Evolutionary conservation across 2,329 filamentous ascomycete genomes (phyloP).

Genomic region (Fonsecaea nubica): DNA sequence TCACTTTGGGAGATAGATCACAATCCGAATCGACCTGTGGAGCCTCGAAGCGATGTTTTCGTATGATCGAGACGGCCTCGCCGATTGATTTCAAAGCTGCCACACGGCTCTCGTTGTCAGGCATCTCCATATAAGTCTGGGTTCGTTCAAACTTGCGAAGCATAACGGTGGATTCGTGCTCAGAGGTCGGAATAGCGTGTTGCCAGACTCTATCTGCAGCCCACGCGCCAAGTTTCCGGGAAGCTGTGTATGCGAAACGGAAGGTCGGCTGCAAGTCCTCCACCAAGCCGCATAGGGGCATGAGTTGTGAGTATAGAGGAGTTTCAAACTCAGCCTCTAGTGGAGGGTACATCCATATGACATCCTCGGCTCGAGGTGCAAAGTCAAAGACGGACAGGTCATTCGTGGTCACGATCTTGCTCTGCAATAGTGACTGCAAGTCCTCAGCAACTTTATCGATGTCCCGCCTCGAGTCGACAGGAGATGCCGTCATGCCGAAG

Average conservation of each 20-base stretch:
- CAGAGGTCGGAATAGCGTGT: conserved; percentile 62
- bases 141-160: conserved; percentile 33
- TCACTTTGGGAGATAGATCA: conserved; percentile 68
- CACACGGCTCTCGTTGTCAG: conserved; percentile 24
- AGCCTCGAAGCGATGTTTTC: conserved; percentile 28
- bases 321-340: conserved; percentile 66
- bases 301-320: conserved; percentile 65
- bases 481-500: conserved; percentile 96
- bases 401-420: conserved; percentile 78
- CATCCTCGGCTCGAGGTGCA: conserved; percentile 65
- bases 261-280: conserved; percentile 64
- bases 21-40: conserved; percentile 18
- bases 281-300: conserved; percentile 59
- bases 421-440: conserved; percentile 78
- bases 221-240: conserved; percentile 78
- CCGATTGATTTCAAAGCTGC: conserved; percentile 24
- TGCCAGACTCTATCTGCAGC: conserved; percentile 83
- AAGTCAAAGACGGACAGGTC: conserved; percentile 66
- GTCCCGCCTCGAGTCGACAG: conserved; percentile 81
- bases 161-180: conserved; percentile 24
- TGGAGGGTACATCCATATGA: conserved; percentile 63
- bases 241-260: conserved; percentile 64
- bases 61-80: conserved; percentile 32
- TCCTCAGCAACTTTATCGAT: conserved; percentile 70
- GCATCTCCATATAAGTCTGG: conserved; percentile 22